Percentiles rank a stretch among this genome's conserved stretches.
These are phyloP conservation scores for Myxozyma sirexii DNA, from an alignment of 805 yeast genomes.

Conservation along the genomic window DNA sequence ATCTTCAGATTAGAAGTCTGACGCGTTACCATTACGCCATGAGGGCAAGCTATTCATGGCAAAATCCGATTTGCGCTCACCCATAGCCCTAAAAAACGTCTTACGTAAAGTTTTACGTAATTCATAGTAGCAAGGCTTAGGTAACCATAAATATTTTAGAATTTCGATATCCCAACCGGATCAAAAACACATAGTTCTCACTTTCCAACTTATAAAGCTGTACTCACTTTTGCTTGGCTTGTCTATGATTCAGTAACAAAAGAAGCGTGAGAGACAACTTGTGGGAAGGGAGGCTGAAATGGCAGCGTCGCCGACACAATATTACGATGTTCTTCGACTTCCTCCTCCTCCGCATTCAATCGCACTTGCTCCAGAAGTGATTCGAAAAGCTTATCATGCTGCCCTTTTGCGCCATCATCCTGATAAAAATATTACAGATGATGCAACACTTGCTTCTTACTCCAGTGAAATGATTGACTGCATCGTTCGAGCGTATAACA, in stretches of 20 bases:
- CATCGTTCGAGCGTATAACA: slow-evolving; percentile 67
- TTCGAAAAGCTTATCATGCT: slow-evolving; percentile 57
- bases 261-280: background rate
- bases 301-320: background rate
- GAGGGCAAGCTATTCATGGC: slow-evolving; percentile 23
- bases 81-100: background rate
- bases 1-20: slow-evolving; percentile 38
- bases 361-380: background rate
- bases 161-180: too few relatives aligned
- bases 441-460: slow-evolving; percentile 19
- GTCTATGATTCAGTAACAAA: background rate
- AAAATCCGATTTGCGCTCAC: background rate
- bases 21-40: slow-evolving; percentile 38
- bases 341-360: slow-evolving; percentile 12
- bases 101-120: background rate
- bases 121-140: background rate
- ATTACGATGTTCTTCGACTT: slow-evolving; percentile 10
- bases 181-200: too few relatives aligned
- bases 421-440: slow-evolving; percentile 53
- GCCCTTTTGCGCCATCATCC: slow-evolving; percentile 73
- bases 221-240: too few relatives aligned
- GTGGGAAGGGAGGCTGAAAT: background rate
- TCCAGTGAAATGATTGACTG: slow-evolving; percentile 43
- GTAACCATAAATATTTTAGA: too few relatives aligned
- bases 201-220: too few relatives aligned